phyloP scores from a whole-genome alignment of 352 stramenopile genomes.

The Pythium sukuiense region DNA sequence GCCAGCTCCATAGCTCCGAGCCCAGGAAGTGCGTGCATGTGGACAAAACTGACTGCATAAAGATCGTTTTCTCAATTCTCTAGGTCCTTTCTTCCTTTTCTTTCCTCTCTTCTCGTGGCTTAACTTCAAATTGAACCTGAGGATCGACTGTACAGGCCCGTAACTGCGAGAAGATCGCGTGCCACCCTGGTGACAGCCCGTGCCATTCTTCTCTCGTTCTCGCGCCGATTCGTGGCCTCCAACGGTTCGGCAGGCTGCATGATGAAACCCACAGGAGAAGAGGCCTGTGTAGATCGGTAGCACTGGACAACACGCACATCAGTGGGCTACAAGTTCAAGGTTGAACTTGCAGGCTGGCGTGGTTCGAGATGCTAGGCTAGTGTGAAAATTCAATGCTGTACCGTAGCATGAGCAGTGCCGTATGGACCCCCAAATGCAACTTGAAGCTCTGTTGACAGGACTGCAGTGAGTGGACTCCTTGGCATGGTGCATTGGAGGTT shows the following conservation, averaged over 20 bases:
- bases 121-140: constrained; percentile 30
- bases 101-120: background rate
- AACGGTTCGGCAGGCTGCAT: background rate
- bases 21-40: too few relatives aligned
- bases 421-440: background rate
- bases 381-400: background rate
- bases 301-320: background rate
- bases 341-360: background rate
- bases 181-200: constrained; percentile 13
- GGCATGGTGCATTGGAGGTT: background rate
- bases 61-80: background rate
- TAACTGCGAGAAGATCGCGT: constrained; percentile 5
- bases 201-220: background rate
- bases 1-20: too few relatives aligned
- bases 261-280: too few relatives aligned
- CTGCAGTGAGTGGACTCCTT: background rate
- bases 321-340: background rate
- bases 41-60: too few relatives aligned
- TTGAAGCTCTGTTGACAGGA: background rate
- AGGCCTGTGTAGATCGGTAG: too few relatives aligned
- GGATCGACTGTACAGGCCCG: background rate
- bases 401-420: too few relatives aligned
- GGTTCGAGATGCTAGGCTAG: too few relatives aligned
- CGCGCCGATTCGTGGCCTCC: background rate
- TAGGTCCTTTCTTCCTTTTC: background rate